Evolutionary conservation across 1,284 basidiomycete genomes (phyloP), one percentile per base, ranked within the genome.

Genomic region (Lentinula novae-zelandiae): DNA sequence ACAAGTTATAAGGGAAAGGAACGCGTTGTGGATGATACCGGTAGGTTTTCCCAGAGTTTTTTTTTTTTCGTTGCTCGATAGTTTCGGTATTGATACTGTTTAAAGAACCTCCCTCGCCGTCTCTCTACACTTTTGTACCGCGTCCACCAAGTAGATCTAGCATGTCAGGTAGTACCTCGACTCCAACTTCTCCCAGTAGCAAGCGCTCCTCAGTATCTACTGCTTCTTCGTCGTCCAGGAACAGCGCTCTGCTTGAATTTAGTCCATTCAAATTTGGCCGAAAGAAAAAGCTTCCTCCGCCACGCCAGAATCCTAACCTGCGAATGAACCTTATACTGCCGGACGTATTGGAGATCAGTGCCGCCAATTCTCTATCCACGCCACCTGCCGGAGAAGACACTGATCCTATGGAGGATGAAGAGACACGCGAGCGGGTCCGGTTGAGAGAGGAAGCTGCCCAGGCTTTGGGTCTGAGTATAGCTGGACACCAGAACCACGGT

Each of bases 371-470:
- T 6, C 38, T 53, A 17, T 51, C 57, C 13, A 52, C 50, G n/a
- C 17, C 36, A 8, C 36, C 48, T 17, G 36, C 57, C 10, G 57
- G 49, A 38, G 57, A 58, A n/a, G 57, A 44, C 4, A n/a, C 6
- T 8, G 44, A 34, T 20, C 20, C 49, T 8, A 20, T 76, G 61
- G 72, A 62, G 66, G 78, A 89, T 64, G 80, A 80, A 57, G 89
- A 92, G 67, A 78, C 82, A 46, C 83, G 86, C 67, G 90, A 92
- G 67, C 82, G 89, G 13, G 82, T 87, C 64, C 81, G 88, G 31
- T 73, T 92, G 46, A 77, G 89, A 34, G 86, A 89, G 60, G 85
- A 82, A 40, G 90, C 90, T 17, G 90, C 89, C 0, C 85, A 89
- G 67, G 83, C 86, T 6, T 83, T 92, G 56, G 90, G 90, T 9